Evolutionary conservation across 305 asterid species (phyloP).

Genomic region (Fraxinus dipetala): DNA sequence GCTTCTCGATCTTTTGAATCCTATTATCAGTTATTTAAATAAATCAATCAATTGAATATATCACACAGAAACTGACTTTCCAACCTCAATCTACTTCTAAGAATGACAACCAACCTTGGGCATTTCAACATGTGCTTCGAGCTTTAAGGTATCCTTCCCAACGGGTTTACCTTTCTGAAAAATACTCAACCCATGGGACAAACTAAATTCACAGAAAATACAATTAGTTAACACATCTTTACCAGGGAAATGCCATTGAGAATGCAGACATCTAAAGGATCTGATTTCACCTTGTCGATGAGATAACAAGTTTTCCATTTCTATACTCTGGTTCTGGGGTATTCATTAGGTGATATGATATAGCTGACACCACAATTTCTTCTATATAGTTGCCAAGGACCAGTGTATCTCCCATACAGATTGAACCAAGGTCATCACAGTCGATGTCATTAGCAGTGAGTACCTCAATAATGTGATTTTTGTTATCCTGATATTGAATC

Average conservation of each 20-base stretch:
- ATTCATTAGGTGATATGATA: conserved; percentile 76
- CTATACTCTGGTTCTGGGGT: conserved; percentile 66
- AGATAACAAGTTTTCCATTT: conserved; percentile 83
- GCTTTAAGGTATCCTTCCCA: conserved; percentile 44
- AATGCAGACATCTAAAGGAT: not conserved
- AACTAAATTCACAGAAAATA: conserved; percentile 37
- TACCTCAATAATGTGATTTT: conserved; percentile 76
- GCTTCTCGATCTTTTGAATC: conserved; percentile 35
- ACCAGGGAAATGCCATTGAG: not conserved
- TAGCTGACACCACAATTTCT: conserved; percentile 86
- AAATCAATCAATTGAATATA: conserved; percentile 5
- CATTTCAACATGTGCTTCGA: conserved; percentile 52
- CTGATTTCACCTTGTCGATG: conserved; percentile 57
- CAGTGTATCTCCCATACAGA: conserved; percentile 66
- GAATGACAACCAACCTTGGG: conserved; percentile 44
- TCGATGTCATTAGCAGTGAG: conserved; percentile 83
- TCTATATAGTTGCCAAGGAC: conserved; percentile 71
- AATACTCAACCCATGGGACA: conserved; percentile 72
- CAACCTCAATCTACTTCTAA: not conserved
- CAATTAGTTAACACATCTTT: conserved; percentile 31
- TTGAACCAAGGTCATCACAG: conserved; percentile 74
- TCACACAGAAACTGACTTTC: not conserved
- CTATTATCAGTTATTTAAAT: conserved; percentile 24
- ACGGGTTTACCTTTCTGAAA: conserved; percentile 67
- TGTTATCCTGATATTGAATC: conserved; percentile 76